Conservation (phyloP, 371 early-diverging fungal genomes). For the Mortierella sp. region DNA sequence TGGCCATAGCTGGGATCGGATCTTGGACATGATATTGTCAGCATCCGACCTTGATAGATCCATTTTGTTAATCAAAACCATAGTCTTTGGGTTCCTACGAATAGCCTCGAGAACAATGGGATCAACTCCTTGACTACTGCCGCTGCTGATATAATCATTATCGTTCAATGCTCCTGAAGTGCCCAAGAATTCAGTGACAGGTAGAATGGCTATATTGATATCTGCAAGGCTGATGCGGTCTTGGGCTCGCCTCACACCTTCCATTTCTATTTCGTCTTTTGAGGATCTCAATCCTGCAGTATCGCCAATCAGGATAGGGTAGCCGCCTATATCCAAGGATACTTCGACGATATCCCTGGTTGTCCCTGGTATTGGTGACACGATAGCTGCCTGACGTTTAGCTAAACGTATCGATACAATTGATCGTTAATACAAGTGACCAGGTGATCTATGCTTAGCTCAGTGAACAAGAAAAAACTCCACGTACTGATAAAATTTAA, state of each 20-base stretch:
- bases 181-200: slow-evolving; percentile 39
- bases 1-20: slow-evolving; percentile 24
- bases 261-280: slow-evolving; percentile 76
- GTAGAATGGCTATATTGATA: slow-evolving; percentile 48
- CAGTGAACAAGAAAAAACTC: neutral
- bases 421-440: neutral
- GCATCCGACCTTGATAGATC: slow-evolving; percentile 58
- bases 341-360: slow-evolving; percentile 86
- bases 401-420: slow-evolving; percentile 61
- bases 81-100: slow-evolving; percentile 63
- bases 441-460: neutral
- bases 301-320: slow-evolving; percentile 80
- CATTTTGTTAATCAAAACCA: slow-evolving; percentile 77
- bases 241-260: slow-evolving; percentile 79
- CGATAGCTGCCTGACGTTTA: slow-evolving; percentile 84
- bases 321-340: slow-evolving; percentile 80
- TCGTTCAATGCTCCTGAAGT: slow-evolving; percentile 7
- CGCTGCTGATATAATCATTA: slow-evolving; percentile 2
- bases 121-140: slow-evolving; percentile 44
- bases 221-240: slow-evolving; percentile 35
- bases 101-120: slow-evolving; percentile 62
- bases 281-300: slow-evolving; percentile 83
- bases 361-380: slow-evolving; percentile 84
- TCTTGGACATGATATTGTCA: slow-evolving; percentile 11
- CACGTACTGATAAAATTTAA: slow-evolving; percentile 74